These are phyloP conservation scores for Lachnellula occidentalis DNA, from an alignment of 2,329 filamentous ascomycete genomes.

Conservation along the genomic window DNA sequence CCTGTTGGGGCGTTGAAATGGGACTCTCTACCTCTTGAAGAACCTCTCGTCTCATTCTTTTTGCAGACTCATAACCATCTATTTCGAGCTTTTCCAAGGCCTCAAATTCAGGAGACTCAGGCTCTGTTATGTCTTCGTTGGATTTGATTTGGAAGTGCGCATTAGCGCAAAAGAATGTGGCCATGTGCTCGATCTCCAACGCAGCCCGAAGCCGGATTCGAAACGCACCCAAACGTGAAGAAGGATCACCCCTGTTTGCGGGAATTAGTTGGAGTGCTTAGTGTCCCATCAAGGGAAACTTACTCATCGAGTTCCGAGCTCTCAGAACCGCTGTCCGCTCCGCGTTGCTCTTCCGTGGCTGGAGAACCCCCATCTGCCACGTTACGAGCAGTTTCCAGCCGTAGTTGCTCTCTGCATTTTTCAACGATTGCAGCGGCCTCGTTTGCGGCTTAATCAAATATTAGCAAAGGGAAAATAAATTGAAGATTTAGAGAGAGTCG, in stretches of 20 bases:
- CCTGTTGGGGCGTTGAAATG: not conserved
- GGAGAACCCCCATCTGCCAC: slow-evolving; percentile 24
- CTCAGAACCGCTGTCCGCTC: slow-evolving; percentile 10
- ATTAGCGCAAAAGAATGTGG: slow-evolving; percentile 79
- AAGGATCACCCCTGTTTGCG: slow-evolving; percentile 15
- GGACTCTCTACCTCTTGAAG: slow-evolving; percentile 46
- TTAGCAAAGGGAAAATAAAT: too few relatives aligned
- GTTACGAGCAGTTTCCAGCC: slow-evolving; percentile 38
- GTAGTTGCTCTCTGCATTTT: slow-evolving; percentile 59
- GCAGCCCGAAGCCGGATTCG: slow-evolving; percentile 65
- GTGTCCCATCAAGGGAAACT: slow-evolving; percentile 7
- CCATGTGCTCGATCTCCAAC: slow-evolving; percentile 75
- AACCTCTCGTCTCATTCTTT: slow-evolving; percentile 71
- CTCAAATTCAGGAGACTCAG: slow-evolving; percentile 62
- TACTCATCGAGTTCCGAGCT: slow-evolving; percentile 28
- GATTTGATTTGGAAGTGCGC: slow-evolving; percentile 79
- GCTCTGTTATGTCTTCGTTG: slow-evolving; percentile 55
- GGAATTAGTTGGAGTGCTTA: not conserved
- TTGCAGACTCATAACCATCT: slow-evolving; percentile 71
- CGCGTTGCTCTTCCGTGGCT: slow-evolving; percentile 3
- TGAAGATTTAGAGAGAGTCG: too few relatives aligned
- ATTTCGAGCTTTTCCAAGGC: slow-evolving; percentile 65
- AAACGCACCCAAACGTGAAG: slow-evolving; percentile 47
- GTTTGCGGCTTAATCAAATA: slow-evolving; percentile 35
- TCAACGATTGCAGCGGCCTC: slow-evolving; percentile 49